phyloP scores from a whole-genome alignment of 2,329 filamentous ascomycete genomes.

The Fusarium beomiforme region DNA sequence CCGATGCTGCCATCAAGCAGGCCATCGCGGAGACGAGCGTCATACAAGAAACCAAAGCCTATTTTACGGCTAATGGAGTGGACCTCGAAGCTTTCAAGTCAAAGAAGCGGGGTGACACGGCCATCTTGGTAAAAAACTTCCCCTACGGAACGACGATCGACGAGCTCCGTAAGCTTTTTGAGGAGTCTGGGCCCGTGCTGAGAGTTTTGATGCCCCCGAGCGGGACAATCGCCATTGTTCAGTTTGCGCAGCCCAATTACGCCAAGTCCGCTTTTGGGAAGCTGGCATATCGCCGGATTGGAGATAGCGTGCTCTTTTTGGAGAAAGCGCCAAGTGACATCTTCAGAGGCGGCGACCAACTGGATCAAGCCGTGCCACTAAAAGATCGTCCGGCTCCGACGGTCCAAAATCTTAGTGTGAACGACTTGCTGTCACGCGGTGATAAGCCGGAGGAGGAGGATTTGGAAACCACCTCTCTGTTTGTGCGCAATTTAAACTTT shows the following conservation, averaged over 20 bases:
- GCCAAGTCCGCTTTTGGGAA: conserved; percentile 85
- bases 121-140: conserved; percentile 95
- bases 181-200: conserved; percentile 83
- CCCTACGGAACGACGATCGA: conserved; percentile 82
- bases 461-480: conserved; percentile 79
- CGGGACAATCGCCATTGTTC: conserved; percentile 92
- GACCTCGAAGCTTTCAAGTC: conserved; percentile 92
- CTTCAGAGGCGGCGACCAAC: conserved; percentile 59
- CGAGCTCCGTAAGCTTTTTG: conserved; percentile 83
- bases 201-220: conserved; percentile 91
- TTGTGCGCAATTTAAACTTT: conserved; percentile 95
- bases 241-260: conserved; percentile 82
- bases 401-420: conserved; percentile 71
- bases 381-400: conserved; percentile 51
- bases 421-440: conserved; percentile 72
- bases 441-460: conserved; percentile 64
- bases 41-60: conserved; percentile 95
- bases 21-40: conserved; percentile 95
- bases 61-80: conserved; percentile 87
- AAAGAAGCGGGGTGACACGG: conserved; percentile 83
- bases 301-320: conserved; percentile 89
- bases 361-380: conserved; percentile 44
- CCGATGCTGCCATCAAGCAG: conserved; percentile 94
- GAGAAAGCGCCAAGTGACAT: conserved; percentile 92
- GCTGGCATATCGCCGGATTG: conserved; percentile 89